phyloP scores from a whole-genome alignment of 2,329 filamentous ascomycete genomes.

The Metarhizium sp. region DNA sequence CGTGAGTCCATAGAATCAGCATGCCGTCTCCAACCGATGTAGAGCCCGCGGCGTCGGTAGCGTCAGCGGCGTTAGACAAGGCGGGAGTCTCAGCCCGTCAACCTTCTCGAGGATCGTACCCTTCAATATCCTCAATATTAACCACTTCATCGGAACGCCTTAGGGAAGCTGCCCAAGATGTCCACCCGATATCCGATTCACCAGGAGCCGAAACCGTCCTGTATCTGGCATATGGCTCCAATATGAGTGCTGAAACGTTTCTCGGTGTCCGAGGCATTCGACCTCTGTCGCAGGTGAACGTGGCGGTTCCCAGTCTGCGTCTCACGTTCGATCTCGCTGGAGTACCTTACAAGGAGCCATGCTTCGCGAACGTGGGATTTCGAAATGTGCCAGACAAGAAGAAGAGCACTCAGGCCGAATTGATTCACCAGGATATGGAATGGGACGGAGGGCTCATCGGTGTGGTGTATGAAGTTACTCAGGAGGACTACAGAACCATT shows the following conservation, averaged over 20 bases:
- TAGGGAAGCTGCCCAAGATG: slow-evolving; percentile 17
- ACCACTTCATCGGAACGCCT: slow-evolving; percentile 20
- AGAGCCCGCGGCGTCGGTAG: slow-evolving; percentile 7
- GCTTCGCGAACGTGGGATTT: slow-evolving; percentile 73
- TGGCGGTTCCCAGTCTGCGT: slow-evolving; percentile 66
- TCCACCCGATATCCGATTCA: slow-evolving; percentile 13
- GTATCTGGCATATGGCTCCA: slow-evolving; percentile 88
- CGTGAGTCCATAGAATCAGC: not conserved
- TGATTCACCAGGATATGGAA: slow-evolving; percentile 9
- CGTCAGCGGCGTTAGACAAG: slow-evolving; percentile 16
- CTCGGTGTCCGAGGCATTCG: slow-evolving; percentile 66
- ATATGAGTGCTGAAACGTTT: slow-evolving; percentile 74
- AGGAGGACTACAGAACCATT: slow-evolving; percentile 72
- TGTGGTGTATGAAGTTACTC: slow-evolving; percentile 90
- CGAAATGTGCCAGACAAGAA: slow-evolving; percentile 40
- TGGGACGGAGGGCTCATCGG: slow-evolving; percentile 84
- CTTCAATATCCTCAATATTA: slow-evolving; percentile 22
- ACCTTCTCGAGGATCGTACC: slow-evolving; percentile 15
- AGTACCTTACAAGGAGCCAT: slow-evolving; percentile 79
- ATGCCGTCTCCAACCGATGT: not conserved
- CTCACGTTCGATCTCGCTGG: slow-evolving; percentile 82
- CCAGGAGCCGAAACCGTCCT: slow-evolving; percentile 45
- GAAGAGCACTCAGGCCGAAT: slow-evolving; percentile 14
- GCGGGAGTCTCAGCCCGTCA: slow-evolving; percentile 11
- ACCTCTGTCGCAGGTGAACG: slow-evolving; percentile 72